Base-by-base conservation (phyloP, 108 stramenopile species). In the Conticribra guillardii region DNA sequence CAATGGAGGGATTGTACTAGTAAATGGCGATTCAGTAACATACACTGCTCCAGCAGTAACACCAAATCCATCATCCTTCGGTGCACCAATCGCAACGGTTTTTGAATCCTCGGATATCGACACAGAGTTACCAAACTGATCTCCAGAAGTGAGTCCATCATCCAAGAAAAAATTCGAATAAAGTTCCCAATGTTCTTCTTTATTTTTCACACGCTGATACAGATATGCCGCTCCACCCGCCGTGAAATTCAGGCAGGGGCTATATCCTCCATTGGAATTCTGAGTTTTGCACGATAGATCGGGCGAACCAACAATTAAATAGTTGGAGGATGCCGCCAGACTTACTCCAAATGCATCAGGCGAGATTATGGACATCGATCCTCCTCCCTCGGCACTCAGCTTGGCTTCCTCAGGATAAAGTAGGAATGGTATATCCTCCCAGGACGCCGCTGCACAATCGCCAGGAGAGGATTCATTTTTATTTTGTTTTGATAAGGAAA, bases 71-170 rank as follows among this genome's bases (percentile, higher is more conserved):
- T 74, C 65, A 24, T 74, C 65, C 51, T 53, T 51, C 21, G 74
- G 65, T 14, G 74, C 37, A 3, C 74, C 74, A 3, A 67, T 64
- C 15, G 60, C 74, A 50, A 67, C 41, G 16, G 51, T 60, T 44
- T 49, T 61, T 16, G 65, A 66, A 60, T 74, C 74, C 41, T 66
- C 64, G 14, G 74, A 65, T 52, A 74, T 74, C 19, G 65, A 48
- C n/a, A 74, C 74, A 0, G 74, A 74, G 21, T 55, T 44, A 9
- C 74, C 74, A 54, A 67, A 74, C 21, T 60, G 23, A 46, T 74
- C 74, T 44, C 66, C 66, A n/a, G 54, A 46, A 14, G 74, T 44
- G 14, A 53, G 18, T 0, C 29, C 29, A 33, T 74, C 74, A 32
- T 74, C 74, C 15, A 67, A 29, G 57, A 67, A 30, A 26, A 74